Evolutionary conservation across 73 alveolate species (phyloP), one percentile per base, ranked within the genome.

Genomic region (Blepharisma japonicum): DNA sequence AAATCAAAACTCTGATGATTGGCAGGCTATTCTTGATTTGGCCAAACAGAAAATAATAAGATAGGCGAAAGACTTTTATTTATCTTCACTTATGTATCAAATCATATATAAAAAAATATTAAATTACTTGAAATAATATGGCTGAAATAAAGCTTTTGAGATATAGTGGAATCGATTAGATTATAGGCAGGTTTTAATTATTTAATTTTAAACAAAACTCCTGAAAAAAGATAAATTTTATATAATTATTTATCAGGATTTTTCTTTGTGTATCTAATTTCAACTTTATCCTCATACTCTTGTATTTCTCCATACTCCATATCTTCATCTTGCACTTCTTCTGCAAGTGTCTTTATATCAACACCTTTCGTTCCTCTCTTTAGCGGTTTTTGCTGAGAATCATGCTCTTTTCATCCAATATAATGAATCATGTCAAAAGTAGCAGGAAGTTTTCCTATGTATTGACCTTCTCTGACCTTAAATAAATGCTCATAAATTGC

Each of bases 391-490:
- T 56, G 46, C 14, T 85, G 51, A 25, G 70, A 45, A 45, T 68
- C 85, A 51, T 85, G 92, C 50, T 71, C 81, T 39, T 85, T 85
- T 82, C 92, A 85, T 27, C 85, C 92, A 27, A 82, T 56, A 72
- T 51, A 85, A 68, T 82, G 79, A 20, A 81, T 55, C 25, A 81
- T 54, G n/a, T 85, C 88, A 71, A 85, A 85, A 0, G 89, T 85
- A 18, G 79, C 48, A 27, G 56, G 61, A 6, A 85, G 61, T 38
- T 82, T 39, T 50, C 74, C 74, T 61, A 5, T n/a, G 23, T 14
- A 61, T 14, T 85, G 46, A 21, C 82, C 80, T 54, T 39, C 50
- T 6, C 66, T 23, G 6, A 61, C 86, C 7, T 38, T 85, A 72
- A 85, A 85, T 9, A 85, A 42, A 6, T 77, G 46, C 45, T 80